Evolutionary conservation across 768 basidiomycete species (phyloP).

Genomic region (Xerocomus spinulosus): DNA sequence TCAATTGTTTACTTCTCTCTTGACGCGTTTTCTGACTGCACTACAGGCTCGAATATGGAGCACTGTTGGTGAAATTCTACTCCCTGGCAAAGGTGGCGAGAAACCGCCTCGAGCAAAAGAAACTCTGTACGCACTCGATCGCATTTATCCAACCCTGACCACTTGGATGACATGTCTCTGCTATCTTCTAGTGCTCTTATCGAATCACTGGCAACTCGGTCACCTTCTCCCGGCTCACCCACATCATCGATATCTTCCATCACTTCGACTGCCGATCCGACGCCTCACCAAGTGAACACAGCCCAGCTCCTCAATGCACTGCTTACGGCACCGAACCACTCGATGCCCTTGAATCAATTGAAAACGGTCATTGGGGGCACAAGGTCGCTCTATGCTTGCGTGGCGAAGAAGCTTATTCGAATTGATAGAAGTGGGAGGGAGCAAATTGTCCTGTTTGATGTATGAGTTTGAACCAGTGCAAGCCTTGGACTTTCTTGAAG

Average conservation of each 20-base stretch:
- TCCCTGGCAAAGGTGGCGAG: conserved; percentile 44
- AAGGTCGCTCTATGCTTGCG: conserved; percentile 67
- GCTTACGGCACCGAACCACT: conserved; percentile 48
- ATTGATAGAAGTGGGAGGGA: conserved; percentile 74
- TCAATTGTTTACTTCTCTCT: not conserved
- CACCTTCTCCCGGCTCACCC: conserved; percentile 53
- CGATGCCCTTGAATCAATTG: conserved; percentile 57
- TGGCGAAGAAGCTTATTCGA: conserved; percentile 74
- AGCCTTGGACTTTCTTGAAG: not conserved
- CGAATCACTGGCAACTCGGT: conserved; percentile 47
- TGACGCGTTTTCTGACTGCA: not conserved
- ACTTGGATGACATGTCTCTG: no score
- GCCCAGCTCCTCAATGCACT: conserved; percentile 62
- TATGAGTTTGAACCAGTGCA: conserved; percentile 15
- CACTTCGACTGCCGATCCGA: conserved; percentile 38
- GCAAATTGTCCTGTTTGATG: conserved; percentile 71
- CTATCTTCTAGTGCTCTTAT: conserved; percentile 46
- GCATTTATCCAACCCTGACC: not conserved
- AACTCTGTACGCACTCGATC: conserved; percentile 46
- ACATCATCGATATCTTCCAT: conserved; percentile 52
- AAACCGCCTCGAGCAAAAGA: conserved; percentile 53
- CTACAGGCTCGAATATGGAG: conserved; percentile 64
- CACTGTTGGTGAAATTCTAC: conserved; percentile 59
- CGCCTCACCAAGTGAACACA: conserved; percentile 66
- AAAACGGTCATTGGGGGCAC: conserved; percentile 59